Evolutionary conservation across 805 yeast species (phyloP), one percentile per base, ranked within the genome.

Genomic region (Schwanniomyces vanrijiae): DNA sequence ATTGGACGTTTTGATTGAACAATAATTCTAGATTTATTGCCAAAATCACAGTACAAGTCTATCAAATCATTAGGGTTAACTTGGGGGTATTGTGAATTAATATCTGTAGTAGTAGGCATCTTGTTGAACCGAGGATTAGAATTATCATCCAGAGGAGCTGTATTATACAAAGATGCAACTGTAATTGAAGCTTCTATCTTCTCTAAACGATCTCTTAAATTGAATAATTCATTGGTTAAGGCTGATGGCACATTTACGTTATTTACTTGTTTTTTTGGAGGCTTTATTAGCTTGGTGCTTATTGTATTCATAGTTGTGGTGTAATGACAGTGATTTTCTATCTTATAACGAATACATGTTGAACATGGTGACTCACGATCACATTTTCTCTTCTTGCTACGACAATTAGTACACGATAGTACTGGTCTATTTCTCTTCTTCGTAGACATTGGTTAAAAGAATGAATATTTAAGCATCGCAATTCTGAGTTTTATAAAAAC

Each of bases 361-460:
- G 50, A 43, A 45, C 61, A 57, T 1, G 61, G 61, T 9, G 39
- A 37, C 11, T 34, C 34, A 22, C 61, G 44, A 46, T 55, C 55
- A 46, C 61, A 57, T 45, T 57, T 57, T 9, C 49, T 41, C 40
- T 55, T 55, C 40, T 52, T 52, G 10, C 37, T 26, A 16, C 60
- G 38, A 42, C 61, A 57, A 38, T 49, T 48, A 10, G 37, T 29
- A 42, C 61, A 57, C 9, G 54, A 54, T 13, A 54, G 37, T 4
- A 57, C 48, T 33, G 48, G 51, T 40, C 61, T 52, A 31, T 53
- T 54, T 25, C 61, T 46, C 35, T 47, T 56, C 44, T 47, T 55
- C 11, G 37, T 5, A 10, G 9, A 8, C 41, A 22, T 24, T 22
- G 16, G 20, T 16, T 7, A 31, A 31, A 31, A 31, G 35, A 14